Percentiles rank a stretch among this genome's conserved stretches.
These are phyloP conservation scores for Stagonosporopsis vannaccii DNA, from an alignment of 2,329 filamentous ascomycete species.

Conservation along the genomic window DNA sequence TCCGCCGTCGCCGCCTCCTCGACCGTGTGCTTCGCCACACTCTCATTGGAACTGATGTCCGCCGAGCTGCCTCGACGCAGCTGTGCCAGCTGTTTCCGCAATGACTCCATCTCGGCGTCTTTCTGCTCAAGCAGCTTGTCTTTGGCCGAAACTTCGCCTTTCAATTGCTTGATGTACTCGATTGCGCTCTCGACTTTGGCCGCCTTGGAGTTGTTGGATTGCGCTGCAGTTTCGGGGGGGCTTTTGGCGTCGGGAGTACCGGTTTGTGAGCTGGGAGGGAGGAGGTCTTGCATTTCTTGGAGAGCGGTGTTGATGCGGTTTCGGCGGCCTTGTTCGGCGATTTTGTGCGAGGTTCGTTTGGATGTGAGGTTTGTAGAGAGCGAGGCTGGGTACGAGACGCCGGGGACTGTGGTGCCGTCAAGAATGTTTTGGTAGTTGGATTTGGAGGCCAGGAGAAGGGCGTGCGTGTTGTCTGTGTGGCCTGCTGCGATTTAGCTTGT, in stretches of 20 bases:
- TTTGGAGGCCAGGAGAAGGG: constrained; percentile 86
- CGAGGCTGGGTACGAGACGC: constrained; percentile 87
- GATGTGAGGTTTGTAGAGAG: constrained; percentile 93
- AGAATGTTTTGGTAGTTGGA: constrained; percentile 98
- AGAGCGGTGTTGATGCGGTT: constrained; percentile 96
- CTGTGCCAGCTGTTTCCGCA: constrained; percentile 60
- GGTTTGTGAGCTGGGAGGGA: constrained; percentile 64
- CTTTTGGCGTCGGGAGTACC: constrained; percentile 44
- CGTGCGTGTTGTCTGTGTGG: constrained; percentile 65
- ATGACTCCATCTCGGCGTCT: constrained; percentile 64
- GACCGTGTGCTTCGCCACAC: not conserved
- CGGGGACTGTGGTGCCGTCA: constrained; percentile 88
- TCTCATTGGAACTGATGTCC: constrained; percentile 1
- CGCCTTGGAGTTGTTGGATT: constrained; percentile 74
- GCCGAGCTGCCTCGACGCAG: constrained; percentile 33
- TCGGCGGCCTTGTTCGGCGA: constrained; percentile 92
- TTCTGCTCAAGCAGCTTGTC: constrained; percentile 69
- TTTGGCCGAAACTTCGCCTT: constrained; percentile 73
- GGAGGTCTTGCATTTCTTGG: constrained; percentile 84
- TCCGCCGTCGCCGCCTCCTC: not conserved
- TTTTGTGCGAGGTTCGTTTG: constrained; percentile 96
- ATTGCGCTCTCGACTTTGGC: constrained; percentile 98
- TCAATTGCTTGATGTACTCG: constrained; percentile 87
- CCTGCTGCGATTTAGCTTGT: constrained; percentile 39
- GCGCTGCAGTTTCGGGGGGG: constrained; percentile 43